Conservation (phyloP, 2,329 filamentous ascomycete genomes). For the Botrytis byssoidea region DNA sequence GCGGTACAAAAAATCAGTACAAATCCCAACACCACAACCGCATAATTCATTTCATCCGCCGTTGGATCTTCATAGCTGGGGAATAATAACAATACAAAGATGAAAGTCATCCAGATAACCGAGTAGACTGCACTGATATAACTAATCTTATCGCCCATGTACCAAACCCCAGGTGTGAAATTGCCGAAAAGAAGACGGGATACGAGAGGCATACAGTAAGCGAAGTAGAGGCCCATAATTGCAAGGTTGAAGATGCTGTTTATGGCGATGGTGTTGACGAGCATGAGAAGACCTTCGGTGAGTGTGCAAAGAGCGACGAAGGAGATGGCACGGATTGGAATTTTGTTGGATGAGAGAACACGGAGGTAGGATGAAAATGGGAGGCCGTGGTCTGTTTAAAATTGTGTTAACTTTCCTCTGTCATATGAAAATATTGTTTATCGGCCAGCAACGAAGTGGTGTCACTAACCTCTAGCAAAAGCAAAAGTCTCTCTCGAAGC, state of each 20-base stretch:
- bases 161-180: conserved; percentile 38
- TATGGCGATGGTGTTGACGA: conserved; percentile 39
- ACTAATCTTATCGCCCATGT: conserved; percentile 36
- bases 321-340: conserved; percentile 35
- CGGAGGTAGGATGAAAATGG: conserved; percentile 36
- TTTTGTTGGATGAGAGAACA: conserved; percentile 35
- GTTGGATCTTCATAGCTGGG: conserved; percentile 32
- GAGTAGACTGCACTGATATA: conserved; percentile 34
- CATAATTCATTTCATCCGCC: conserved; percentile 38
- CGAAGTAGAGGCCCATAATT: conserved; percentile 40
- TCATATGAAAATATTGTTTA: neutral
- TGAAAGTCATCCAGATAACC: conserved; percentile 38
- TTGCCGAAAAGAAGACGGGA: conserved; percentile 34
- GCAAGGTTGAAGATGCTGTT: conserved; percentile 40
- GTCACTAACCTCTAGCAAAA: conserved; percentile 35
- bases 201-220: conserved; percentile 39
- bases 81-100: conserved; percentile 38
- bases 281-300: conserved; percentile 38
- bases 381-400: conserved; percentile 35
- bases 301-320: conserved; percentile 36
- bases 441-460: neutral
- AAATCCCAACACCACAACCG: conserved; percentile 36
- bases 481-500: conserved; percentile 38
- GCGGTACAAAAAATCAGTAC: conserved; percentile 37
- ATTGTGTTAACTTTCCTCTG: conserved; percentile 1